These are phyloP conservation scores for Coprinopsis sp. DNA, from an alignment of 768 basidiomycete species.

Conservation along the genomic window DNA sequence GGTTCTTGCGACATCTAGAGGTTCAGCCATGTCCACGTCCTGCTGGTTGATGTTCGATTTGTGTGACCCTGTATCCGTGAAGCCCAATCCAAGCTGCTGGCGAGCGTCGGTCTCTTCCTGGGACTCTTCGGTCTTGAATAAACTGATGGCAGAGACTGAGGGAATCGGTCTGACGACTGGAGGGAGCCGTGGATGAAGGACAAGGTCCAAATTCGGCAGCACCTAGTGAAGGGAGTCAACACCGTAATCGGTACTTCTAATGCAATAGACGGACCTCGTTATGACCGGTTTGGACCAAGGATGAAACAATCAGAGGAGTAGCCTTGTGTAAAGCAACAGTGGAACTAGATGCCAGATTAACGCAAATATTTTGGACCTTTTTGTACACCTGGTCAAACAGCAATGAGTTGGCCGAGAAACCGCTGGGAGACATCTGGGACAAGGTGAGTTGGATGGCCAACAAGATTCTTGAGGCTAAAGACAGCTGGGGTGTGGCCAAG, in stretches of 20 bases:
- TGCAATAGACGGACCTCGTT: slow-evolving; percentile 23
- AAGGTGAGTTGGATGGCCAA: slow-evolving; percentile 54
- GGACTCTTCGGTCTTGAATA: slow-evolving; percentile 61
- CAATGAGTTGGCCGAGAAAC: slow-evolving; percentile 46
- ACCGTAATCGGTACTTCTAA: neutral
- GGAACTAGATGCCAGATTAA: slow-evolving; percentile 50
- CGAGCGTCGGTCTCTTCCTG: slow-evolving; percentile 54
- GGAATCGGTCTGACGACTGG: slow-evolving; percentile 68
- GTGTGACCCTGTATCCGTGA: slow-evolving; percentile 5
- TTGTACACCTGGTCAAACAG: slow-evolving; percentile 42
- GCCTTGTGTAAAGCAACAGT: slow-evolving; percentile 57
- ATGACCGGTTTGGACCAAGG: slow-evolving; percentile 24
- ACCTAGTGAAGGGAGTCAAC: slow-evolving; percentile 14
- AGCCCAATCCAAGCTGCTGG: slow-evolving; percentile 33
- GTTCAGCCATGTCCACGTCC: slow-evolving; percentile 27
- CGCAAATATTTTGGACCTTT: slow-evolving; percentile 44
- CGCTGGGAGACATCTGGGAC: slow-evolving; percentile 50
- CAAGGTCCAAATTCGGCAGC: slow-evolving; percentile 45
- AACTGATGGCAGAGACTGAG: slow-evolving; percentile 52
- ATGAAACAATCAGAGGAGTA: slow-evolving; percentile 49
- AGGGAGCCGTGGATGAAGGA: slow-evolving; percentile 78
- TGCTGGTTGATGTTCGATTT: slow-evolving; percentile 9
- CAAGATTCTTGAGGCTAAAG: slow-evolving; percentile 53
- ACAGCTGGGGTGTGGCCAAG: slow-evolving; percentile 49
- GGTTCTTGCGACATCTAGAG: no score